Evolutionary conservation across 1,284 basidiomycete species (phyloP).

Genomic region (Cystobasidiaceae sp.): DNA sequence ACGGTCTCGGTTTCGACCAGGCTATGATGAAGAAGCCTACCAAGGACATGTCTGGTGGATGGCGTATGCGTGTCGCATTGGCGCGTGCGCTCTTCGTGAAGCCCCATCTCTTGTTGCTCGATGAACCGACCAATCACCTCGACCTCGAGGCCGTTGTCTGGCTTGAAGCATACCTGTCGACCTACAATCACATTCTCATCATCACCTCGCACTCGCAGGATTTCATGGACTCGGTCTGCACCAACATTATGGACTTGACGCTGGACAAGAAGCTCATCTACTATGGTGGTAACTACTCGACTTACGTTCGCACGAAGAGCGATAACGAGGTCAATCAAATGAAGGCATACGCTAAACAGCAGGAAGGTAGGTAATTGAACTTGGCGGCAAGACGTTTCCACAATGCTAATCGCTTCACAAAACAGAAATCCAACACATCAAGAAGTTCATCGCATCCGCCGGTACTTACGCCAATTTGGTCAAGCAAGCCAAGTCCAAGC

Average conservation of each 20-base stretch:
- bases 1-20: constrained; percentile 89
- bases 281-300: constrained; percentile 28
- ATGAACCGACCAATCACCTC: constrained; percentile 75
- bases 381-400: neutral
- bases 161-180: constrained; percentile 95
- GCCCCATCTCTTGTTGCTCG: constrained; percentile 87
- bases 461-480: constrained; percentile 99
- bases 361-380: constrained; percentile 61
- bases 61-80: constrained; percentile 97
- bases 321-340: constrained; percentile 99
- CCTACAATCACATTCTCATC: constrained; percentile 97
- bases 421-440: constrained; percentile 28
- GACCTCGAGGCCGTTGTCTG: constrained; percentile 97
- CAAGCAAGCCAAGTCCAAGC: constrained; percentile 98
- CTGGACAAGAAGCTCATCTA: constrained; percentile 63
- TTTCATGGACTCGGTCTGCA: constrained; percentile 96
- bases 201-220: constrained; percentile 95
- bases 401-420: neutral
- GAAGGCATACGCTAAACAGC: constrained; percentile 98
- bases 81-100: constrained; percentile 94
- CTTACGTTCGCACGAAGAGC: constrained; percentile 84
- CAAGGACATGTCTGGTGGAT: constrained; percentile 97
- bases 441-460: constrained; percentile 79
- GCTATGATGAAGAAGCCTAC: constrained; percentile 95
- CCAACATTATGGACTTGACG: constrained; percentile 96